Base-by-base conservation (phyloP, 2,329 filamentous ascomycete species). In the Rhytidhysteron rufulum region DNA sequence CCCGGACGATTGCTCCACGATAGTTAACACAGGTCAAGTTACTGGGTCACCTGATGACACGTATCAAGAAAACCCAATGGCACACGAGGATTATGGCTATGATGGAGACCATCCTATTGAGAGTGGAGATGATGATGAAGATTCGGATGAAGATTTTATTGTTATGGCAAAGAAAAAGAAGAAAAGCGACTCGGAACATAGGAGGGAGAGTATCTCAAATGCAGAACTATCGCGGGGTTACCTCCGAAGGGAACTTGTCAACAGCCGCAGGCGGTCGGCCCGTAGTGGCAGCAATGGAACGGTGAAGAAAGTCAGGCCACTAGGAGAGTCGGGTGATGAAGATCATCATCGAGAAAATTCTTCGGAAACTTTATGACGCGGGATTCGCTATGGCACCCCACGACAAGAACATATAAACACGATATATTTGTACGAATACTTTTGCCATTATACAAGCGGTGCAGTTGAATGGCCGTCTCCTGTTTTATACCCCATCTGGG, bases 231-330 rank as follows among this genome's bases (percentile, higher is more conserved):
- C 65, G 7, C 54, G 62, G 18, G 52, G 55, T 15, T 50, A 49
- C 31, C 27, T 58, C 16, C 53, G 53, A 34, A 52, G 50, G 34
- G 52, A 54, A 10, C 15, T 56, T 53, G 20, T 60, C 51, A 24
- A 51, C 40, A 32, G 45, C 49, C 51, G 66, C 47, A 47, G 69
- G 51, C 52, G 70, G 62, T 65, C 67, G 27, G 64, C 60, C 9
- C 63, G 72, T 25, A 74, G 70, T 47, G 71, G 70, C 18, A 74
- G 71, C 51, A 72, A 69, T 47, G 70, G 71, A 22, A 74, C 72
- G 6, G 69, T 74, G 50, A 73, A 74, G 54, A 73, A 73, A 50
- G 58, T 73, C 11, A 58, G 60, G 21, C 54, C 59, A 35, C 47
- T 51, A 20, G 55, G 39, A 22, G 44, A 52, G 9, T 39, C 51